Base-by-base conservation (phyloP, 2,329 filamentous ascomycete genomes). In the Cytospora leucostoma region DNA sequence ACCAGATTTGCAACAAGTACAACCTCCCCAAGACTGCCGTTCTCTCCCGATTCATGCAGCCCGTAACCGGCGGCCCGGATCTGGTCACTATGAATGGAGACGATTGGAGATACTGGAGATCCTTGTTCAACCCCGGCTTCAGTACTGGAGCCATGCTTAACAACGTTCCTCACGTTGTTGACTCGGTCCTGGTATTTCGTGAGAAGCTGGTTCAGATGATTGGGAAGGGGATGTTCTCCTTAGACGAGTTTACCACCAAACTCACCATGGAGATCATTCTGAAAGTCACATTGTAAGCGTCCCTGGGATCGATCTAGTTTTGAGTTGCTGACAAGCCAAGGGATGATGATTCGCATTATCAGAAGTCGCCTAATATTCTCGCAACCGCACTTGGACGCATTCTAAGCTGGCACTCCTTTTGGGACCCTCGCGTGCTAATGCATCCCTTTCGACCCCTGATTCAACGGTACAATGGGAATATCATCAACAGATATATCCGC, bases 71-170 rank as follows among this genome's bases (percentile, higher is more conserved):
- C 15, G 15, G 51, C 19, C 63, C 34, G 17, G 17, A 65, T 44
- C 15, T 65, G n/a, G 11, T 62, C 7, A 19, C 34, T 15, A 62
- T 62, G 54, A 61, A 65, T 32, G 59, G 59, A 13, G 32, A 50
- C 7, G 54, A 65, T 15, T 65, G 59, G 63, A 65, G 58, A 15
- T 58, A 56, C 27, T 65, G 63, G 63, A 56, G 63, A 15, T 54
- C 52, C 3, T 19, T 62, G 19, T 65, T 65, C 50, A 65, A 65
- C 32, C 63, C 63, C 10, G 56, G 54, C 3, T 62, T 40, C 51
- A 63, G 51, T 1, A 59, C 56, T 17, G 56, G 47, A 1, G 56
- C 56, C 7, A 12, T 59, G 34, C 21, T 59, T 7, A 59, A 52
- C 21, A 11, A 40, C 7, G 56, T 59, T 15, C 56, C 47, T 32